Base-by-base conservation (phyloP, 2,329 filamentous ascomycete species). In the Pseudogymnoascus sp. region DNA sequence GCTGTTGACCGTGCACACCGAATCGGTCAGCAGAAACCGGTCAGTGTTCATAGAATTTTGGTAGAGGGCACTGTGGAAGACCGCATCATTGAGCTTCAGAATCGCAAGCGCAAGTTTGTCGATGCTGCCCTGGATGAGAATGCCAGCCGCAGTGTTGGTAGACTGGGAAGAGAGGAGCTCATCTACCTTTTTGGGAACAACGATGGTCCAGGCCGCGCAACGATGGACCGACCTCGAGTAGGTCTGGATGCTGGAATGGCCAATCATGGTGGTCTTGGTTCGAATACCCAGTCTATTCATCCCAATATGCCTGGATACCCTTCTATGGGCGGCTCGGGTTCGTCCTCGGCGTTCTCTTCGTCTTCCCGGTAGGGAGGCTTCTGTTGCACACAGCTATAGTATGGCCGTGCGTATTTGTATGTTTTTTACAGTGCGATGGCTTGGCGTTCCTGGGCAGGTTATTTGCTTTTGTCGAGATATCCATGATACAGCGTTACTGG, bases 1-100 rank as follows among this genome's bases (percentile, higher is more conserved):
- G 92, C 92, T 3, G 87, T 96, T 59, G 92, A 96, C 72, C 88
- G 92, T 21, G 90, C 92, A 2, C 88, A 96, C 74, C 88, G 92
- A 8, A 92, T 96, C 67, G 92, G 92, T 0, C 92, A 97, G 75
- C 77, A 80, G 66, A 80, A 81, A 3, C 77, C 85, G 6, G 92
- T 96, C 4, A 81, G 85, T 61, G 87, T 97, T 1, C 91, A 96
- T 72, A 87, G 90, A 3, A 82, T 96, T 25, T 76, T 96, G 2
- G 84, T 93, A 6, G 74, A 85, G 67, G 81, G 84, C 5, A 96
- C 92, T 0, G 89, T 97, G 1, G 92, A 97, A 73, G 92, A 96
- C 70, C 85, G 92, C 6, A 96, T 97, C 65, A 78, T 93, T 33
- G 80, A 80, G 25, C 76, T 96, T 13, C 92, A 96, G 72, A 83